phyloP scores from a whole-genome alignment of 2,329 filamentous ascomycete genomes.

The Sporothrix mexicana region DNA sequence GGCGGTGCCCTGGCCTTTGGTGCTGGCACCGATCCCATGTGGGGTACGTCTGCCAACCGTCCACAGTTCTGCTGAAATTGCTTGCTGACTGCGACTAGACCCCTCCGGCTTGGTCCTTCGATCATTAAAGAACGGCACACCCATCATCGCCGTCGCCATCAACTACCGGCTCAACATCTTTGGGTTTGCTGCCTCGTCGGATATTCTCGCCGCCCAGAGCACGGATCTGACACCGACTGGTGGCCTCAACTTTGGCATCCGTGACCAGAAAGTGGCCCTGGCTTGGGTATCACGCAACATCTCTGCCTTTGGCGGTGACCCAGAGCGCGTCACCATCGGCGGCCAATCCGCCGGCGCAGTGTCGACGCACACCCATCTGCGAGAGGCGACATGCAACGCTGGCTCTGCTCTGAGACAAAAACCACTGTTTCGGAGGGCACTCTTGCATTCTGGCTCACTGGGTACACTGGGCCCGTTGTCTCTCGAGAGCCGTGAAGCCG shows the following conservation, averaged over 20 bases:
- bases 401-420: background rate
- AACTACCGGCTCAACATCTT: constrained; percentile 33
- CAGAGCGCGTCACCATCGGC: constrained; percentile 55
- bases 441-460: constrained; percentile 20
- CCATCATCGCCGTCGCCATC: constrained; percentile 31
- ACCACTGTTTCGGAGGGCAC: constrained; percentile 24
- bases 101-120: constrained; percentile 29
- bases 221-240: background rate
- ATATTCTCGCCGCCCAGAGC: constrained; percentile 20
- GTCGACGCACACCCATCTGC: constrained; percentile 22
- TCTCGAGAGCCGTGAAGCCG: background rate
- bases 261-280: constrained; percentile 55
- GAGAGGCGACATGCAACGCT: constrained; percentile 9
- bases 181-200: constrained; percentile 30
- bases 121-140: background rate
- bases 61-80: no score
- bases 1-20: constrained; percentile 29
- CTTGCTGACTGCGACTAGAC: no score
- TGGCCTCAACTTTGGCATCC: constrained; percentile 55
- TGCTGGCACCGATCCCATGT: constrained; percentile 26
- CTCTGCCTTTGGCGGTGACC: constrained; percentile 56
- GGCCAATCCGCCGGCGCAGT: constrained; percentile 42
- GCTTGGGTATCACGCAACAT: constrained; percentile 61
- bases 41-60: background rate
- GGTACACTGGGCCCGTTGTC: constrained; percentile 19